Conservation (phyloP, 225 moss, liverwort and hornwort species). For the Pleurozium schreberi region DNA sequence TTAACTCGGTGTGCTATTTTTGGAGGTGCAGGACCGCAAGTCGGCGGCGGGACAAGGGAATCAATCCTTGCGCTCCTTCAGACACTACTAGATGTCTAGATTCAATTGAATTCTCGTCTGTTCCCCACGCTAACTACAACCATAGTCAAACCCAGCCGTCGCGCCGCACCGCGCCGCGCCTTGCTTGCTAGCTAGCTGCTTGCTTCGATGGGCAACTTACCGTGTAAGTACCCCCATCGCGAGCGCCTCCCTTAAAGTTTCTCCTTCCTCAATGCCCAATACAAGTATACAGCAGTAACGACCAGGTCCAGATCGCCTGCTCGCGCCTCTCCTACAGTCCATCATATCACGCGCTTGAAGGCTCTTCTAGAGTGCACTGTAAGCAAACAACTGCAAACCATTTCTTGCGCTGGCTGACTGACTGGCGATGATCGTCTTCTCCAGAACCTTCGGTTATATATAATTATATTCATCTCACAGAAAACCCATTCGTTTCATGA, state of each 20-base stretch:
- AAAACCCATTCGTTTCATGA: background rate
- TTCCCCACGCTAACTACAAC: background rate
- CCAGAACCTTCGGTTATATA: background rate
- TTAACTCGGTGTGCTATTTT: background rate
- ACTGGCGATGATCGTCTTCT: background rate
- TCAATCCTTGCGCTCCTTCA: background rate
- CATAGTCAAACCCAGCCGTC: background rate
- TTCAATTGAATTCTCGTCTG: background rate
- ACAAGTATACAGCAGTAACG: background rate
- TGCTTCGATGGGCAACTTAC: background rate
- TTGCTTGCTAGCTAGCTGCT: background rate
- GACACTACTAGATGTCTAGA: background rate
- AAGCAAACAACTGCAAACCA: background rate
- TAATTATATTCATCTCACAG: too few species aligned
- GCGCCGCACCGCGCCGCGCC: background rate
- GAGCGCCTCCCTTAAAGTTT: background rate
- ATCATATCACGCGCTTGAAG: background rate
- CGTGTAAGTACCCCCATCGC: background rate
- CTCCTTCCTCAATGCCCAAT: background rate
- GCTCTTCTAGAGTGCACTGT: background rate
- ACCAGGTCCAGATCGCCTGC: constrained; percentile 7
- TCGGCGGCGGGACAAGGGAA: background rate
- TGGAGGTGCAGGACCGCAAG: background rate
- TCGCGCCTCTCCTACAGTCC: background rate
- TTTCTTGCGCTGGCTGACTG: background rate